These are phyloP conservation scores for Myxozyma nipponensis DNA, from an alignment of 805 yeast species.

Conservation along the genomic window DNA sequence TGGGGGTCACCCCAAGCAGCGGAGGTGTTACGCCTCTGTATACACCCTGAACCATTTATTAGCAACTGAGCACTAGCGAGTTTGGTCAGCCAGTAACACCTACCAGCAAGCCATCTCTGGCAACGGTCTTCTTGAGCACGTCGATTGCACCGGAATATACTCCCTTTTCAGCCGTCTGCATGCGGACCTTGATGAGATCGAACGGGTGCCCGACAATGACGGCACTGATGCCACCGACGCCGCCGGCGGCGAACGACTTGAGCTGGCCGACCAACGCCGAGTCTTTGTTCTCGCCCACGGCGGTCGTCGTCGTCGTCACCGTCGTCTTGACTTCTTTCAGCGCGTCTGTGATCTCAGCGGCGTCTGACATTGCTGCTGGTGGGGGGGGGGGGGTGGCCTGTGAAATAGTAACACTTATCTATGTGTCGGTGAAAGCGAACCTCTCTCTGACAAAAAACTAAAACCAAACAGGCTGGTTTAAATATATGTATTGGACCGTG, in stretches of 20 bases:
- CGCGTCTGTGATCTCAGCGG: slow-evolving; percentile 28
- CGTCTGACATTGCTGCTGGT: slow-evolving; percentile 29
- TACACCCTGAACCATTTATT: slow-evolving; percentile 48
- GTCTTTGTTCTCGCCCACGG: slow-evolving; percentile 23
- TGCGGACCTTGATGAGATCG: slow-evolving; percentile 78
- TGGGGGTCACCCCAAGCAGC: slow-evolving; percentile 92
- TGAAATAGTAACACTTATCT: too few species aligned
- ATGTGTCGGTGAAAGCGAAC: too few species aligned
- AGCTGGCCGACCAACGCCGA: slow-evolving; percentile 59
- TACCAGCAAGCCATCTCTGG: slow-evolving; percentile 59
- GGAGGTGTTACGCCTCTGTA: slow-evolving; percentile 96
- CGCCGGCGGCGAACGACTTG: slow-evolving; percentile 88
- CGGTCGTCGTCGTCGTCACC: neutral
- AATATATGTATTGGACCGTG: neutral
- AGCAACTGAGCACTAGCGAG: neutral
- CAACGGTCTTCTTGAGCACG: slow-evolving; percentile 67
- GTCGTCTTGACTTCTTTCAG: slow-evolving; percentile 2
- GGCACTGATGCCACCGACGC: slow-evolving; percentile 95
- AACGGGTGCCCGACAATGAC: slow-evolving; percentile 92
- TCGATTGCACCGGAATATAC: slow-evolving; percentile 56
- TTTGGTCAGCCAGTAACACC: neutral
- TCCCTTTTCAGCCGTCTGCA: slow-evolving; percentile 70
- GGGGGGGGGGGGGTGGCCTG: too few species aligned
- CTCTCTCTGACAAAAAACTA: too few species aligned
- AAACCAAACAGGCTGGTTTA: neutral